These are phyloP conservation scores for Puccinia horiana DNA, from an alignment of 1,284 basidiomycete species.

Conservation along the genomic window DNA sequence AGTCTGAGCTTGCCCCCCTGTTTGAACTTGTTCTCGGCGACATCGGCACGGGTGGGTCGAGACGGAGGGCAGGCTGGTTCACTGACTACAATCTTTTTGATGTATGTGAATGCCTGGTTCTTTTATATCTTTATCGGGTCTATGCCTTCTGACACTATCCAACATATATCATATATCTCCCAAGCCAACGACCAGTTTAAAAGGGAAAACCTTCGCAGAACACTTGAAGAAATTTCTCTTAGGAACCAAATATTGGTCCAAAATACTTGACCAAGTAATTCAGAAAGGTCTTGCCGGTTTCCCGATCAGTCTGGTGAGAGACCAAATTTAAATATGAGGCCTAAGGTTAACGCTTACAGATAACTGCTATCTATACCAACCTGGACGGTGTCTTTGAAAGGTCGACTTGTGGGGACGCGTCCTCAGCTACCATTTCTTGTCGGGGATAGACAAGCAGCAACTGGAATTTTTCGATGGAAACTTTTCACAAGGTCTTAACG, in stretches of 20 bases:
- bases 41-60: background rate
- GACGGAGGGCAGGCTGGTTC: conserved; percentile 28
- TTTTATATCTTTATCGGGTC: background rate
- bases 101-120: background rate
- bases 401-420: conserved; percentile 48
- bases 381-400: background rate
- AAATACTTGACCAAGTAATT: conserved; percentile 33
- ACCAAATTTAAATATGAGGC: background rate
- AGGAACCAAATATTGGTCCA: conserved; percentile 42
- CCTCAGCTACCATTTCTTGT: conserved; percentile 47
- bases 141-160: background rate
- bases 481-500: conserved; percentile 29
- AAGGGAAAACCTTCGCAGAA: background rate
- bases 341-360: background rate
- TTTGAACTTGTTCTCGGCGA: conserved; percentile 37
- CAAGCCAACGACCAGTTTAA: conserved; percentile 33
- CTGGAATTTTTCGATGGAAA: conserved; percentile 28
- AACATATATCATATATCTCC: background rate
- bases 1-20: conserved; percentile 41
- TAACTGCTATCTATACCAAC: background rate
- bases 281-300: conserved; percentile 38
- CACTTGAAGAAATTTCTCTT: conserved; percentile 12
- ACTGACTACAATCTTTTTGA: conserved; percentile 34
- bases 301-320: conserved; percentile 26
- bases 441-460: conserved; percentile 13